Evolutionary conservation across 768 basidiomycete genomes (phyloP).

Genomic region (Chalciporus pseudorubinellus): DNA sequence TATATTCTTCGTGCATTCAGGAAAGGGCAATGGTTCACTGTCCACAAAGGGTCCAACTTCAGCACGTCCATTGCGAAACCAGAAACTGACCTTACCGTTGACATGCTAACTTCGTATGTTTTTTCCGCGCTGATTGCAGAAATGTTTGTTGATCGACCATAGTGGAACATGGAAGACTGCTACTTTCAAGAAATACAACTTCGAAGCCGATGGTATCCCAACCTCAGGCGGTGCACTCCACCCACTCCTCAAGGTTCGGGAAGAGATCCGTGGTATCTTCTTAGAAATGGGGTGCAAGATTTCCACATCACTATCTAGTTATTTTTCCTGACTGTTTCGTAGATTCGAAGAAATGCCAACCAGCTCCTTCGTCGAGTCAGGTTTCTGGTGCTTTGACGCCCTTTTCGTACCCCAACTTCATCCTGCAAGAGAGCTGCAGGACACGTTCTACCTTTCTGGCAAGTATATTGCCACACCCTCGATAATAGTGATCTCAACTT

Average conservation of each 20-base stretch:
- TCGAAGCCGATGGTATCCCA: slow-evolving; percentile 91
- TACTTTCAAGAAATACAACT: slow-evolving; percentile 97
- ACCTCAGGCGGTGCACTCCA: slow-evolving; percentile 91
- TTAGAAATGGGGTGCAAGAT: slow-evolving; percentile 92
- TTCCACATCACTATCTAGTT: neutral
- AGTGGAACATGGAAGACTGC: slow-evolving; percentile 95
- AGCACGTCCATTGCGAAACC: slow-evolving; percentile 89
- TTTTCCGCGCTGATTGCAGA: neutral
- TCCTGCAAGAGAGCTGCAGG: slow-evolving; percentile 95
- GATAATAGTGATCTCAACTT: slow-evolving; percentile 1
- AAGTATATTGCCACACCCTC: slow-evolving; percentile 9
- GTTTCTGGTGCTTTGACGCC: slow-evolving; percentile 99
- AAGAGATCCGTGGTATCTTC: slow-evolving; percentile 97
- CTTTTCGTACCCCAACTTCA: slow-evolving; percentile 99
- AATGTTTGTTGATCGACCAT: slow-evolving; percentile 4
- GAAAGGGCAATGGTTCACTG: slow-evolving; percentile 94
- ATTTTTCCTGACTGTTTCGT: slow-evolving; percentile 5
- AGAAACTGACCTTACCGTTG: slow-evolving; percentile 94
- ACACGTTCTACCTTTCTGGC: slow-evolving; percentile 98
- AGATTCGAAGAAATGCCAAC: slow-evolving; percentile 99
- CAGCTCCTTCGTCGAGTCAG: slow-evolving; percentile 91
- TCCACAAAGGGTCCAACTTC: slow-evolving; percentile 81
- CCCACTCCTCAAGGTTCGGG: slow-evolving; percentile 94
- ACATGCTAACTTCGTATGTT: slow-evolving; percentile 87
- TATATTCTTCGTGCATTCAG: slow-evolving; percentile 39